phyloP scores from a whole-genome alignment of 192 early-diverging fungal species.

The Cetraspora pellucida region DNA sequence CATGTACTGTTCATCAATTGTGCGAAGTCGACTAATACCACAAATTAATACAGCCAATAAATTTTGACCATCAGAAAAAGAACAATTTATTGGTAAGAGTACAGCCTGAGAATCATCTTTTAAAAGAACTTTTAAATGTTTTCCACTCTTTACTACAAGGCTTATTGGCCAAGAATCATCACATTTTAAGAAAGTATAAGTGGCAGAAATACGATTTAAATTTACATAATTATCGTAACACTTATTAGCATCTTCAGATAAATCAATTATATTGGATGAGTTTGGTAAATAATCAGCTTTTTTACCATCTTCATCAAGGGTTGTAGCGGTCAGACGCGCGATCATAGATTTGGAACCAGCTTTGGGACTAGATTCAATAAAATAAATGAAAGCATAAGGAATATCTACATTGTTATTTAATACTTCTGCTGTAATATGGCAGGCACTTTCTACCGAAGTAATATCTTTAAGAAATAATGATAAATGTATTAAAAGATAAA shows the following conservation, averaged over 20 bases:
- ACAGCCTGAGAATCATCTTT: slow-evolving; percentile 3
- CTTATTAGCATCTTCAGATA: background rate
- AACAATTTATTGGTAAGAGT: background rate
- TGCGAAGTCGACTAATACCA: background rate
- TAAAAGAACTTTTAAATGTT: background rate
- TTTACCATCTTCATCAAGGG: slow-evolving; percentile 7
- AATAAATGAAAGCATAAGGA: slow-evolving; percentile 5
- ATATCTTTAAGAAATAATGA: no score
- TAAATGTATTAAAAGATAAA: no score
- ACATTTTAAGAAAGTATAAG: background rate
- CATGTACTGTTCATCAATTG: slow-evolving; percentile 18
- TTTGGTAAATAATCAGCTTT: slow-evolving; percentile 5
- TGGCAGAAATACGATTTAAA: background rate
- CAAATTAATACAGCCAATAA: slow-evolving; percentile 1
- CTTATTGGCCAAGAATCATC: background rate
- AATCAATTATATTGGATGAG: background rate
- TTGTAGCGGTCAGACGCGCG: background rate
- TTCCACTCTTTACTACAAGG: background rate
- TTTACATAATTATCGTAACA: no score
- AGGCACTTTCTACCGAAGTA: no score
- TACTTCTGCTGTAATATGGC: no score
- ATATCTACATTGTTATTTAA: slow-evolving; percentile 11
- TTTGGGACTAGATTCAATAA: background rate
- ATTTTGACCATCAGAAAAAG: background rate
- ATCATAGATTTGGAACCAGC: no score